phyloP scores from a whole-genome alignment of 2,329 filamentous ascomycete genomes.

The Biscogniauxia sp. region DNA sequence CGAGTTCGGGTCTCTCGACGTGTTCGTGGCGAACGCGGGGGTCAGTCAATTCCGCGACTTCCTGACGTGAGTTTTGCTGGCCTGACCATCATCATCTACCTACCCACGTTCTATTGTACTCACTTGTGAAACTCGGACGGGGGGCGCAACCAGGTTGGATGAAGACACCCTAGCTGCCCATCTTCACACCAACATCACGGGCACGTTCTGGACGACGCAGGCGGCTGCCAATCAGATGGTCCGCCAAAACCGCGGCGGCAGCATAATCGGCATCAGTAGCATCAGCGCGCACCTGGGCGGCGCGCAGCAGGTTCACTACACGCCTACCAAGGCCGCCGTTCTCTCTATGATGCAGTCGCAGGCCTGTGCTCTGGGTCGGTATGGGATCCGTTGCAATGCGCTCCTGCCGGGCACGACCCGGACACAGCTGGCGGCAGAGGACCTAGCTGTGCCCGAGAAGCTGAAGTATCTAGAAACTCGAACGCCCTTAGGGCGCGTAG shows the following conservation, averaged over 20 bases:
- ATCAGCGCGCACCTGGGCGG: conserved; percentile 64
- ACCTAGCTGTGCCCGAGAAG: conserved; percentile 64
- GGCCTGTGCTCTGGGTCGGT: conserved; percentile 63
- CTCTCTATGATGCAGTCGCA: conserved; percentile 67
- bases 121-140: neutral
- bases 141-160: neutral
- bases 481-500: conserved; percentile 60
- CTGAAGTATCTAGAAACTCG: conserved; percentile 57
- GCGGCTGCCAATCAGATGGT: conserved; percentile 65
- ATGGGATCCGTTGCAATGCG: conserved; percentile 68
- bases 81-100: neutral
- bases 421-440: conserved; percentile 68
- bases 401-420: conserved; percentile 67
- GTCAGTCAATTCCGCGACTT: conserved; percentile 4
- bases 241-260: conserved; percentile 53
- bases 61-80: conserved; percentile 1
- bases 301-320: conserved; percentile 67
- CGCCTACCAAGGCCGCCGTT: conserved; percentile 69
- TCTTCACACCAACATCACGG: conserved; percentile 51
- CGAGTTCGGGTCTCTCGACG: conserved; percentile 4
- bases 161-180: conserved; percentile 1
- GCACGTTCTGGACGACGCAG: conserved; percentile 66
- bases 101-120: no score
- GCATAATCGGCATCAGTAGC: conserved; percentile 60
- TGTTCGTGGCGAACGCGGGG: conserved; percentile 8